These are phyloP conservation scores for Colletotrichum sojae DNA, from an alignment of 2,329 filamentous ascomycete genomes.

Conservation along the genomic window DNA sequence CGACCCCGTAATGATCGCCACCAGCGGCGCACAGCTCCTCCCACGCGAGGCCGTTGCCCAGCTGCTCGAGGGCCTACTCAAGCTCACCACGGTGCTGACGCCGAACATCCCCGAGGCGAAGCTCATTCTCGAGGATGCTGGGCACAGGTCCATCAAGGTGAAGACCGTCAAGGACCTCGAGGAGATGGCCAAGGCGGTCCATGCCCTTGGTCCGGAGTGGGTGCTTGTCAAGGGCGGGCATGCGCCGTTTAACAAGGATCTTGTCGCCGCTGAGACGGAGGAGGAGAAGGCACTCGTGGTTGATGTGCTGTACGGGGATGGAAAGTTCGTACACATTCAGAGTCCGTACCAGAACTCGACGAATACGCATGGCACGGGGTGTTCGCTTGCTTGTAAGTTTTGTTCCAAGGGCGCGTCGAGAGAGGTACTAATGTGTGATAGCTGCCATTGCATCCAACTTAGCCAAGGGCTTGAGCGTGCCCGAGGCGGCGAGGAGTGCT, in stretches of 20 bases:
- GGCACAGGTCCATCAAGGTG: conserved; percentile 58
- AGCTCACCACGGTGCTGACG: conserved; percentile 77
- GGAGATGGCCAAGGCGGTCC: conserved; percentile 75
- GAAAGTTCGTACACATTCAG: conserved; percentile 72
- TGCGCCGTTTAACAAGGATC: conserved; percentile 78
- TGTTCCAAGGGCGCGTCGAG: no score
- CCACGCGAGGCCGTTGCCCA: conserved; percentile 74
- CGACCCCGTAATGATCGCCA: conserved; percentile 93
- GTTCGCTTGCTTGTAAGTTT: conserved; percentile 85
- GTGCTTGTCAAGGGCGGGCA: conserved; percentile 94
- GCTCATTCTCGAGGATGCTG: conserved; percentile 71
- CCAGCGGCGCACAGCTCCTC: conserved; percentile 80
- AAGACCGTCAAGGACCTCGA: conserved; percentile 76
- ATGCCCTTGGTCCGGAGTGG: conserved; percentile 79
- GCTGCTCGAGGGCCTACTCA: conserved; percentile 73
- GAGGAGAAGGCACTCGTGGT: conserved; percentile 77
- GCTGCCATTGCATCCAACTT: conserved; percentile 84
- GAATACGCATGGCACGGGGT: conserved; percentile 96
- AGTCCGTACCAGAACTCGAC: conserved; percentile 79
- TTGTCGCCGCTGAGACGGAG: conserved; percentile 69
- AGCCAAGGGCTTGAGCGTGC: conserved; percentile 69
- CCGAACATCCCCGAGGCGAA: conserved; percentile 84
- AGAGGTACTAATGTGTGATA: conserved; percentile 47
- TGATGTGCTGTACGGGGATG: conserved; percentile 80
- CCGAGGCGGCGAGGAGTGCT: conserved; percentile 75